Base-by-base conservation (phyloP, 805 yeast species). In the Lipomyces japonicus region DNA sequence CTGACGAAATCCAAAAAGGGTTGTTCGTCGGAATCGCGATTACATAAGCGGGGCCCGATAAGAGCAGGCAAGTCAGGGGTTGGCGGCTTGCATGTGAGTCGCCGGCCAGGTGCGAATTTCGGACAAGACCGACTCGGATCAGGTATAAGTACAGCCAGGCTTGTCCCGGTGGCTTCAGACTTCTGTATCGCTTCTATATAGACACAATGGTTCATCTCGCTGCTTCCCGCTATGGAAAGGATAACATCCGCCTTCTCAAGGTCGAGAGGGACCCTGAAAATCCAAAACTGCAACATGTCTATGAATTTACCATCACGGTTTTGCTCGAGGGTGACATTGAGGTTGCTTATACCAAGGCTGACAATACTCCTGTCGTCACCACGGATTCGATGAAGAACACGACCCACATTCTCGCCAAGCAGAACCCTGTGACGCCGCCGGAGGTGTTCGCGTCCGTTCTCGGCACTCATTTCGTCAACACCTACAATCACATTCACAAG, bases 161-260 rank as follows among this genome's bases (percentile, higher is more conserved):
- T n/a, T n/a, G n/a, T n/a, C n/a, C n/a, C n/a, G n/a, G n/a, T n/a
- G n/a, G n/a, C n/a, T n/a, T n/a, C n/a, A n/a, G n/a, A n/a, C n/a
- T n/a, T n/a, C n/a, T n/a, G n/a, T n/a, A n/a, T n/a, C n/a, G n/a
- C n/a, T n/a, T 28, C 14, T 28, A 28, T 28, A 28, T 14, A 19
- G 12, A 6, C 9, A 38, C 46, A 45, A 53, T 53, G 57, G 53
- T 37, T 34, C 26, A 42, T 22, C 59, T 59, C 30, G 32, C 63
- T n/a, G 46, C 55, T 26, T 82, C 95, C 24, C 72, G 86, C 26
- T 90, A 90, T 75, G 97, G 97, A 59, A 90, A 90, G 68, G 95
- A 81, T 68, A 87, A 88, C 71, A 96, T 90, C 66, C 88, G 90
- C 68, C 86, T 90, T 69, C 77, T 90, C 63, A 90, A 89, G 71